Base-by-base conservation (phyloP, 805 yeast species). In the Candida quercuum region DNA sequence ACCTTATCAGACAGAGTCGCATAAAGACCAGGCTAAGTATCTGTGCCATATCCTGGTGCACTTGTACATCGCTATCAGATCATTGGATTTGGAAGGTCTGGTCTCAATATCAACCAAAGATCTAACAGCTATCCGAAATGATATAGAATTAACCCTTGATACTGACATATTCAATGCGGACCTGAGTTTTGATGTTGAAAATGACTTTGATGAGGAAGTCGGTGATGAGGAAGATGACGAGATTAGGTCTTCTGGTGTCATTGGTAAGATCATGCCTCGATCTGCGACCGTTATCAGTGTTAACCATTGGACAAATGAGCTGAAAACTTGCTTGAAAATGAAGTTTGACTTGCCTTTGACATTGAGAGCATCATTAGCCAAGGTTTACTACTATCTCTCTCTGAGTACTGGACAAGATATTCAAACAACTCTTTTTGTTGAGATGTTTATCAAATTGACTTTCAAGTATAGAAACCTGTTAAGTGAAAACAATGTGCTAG, bases 291-390 rank as follows among this genome's bases (percentile, higher is more conserved):
- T 86, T 6, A 78, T 84, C 6, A 72, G 80, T 32, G 81, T 87
- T 7, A 72, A 81, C 37, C 85, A 82, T 41, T 89, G 96, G 95
- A 82, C 96, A 0, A 79, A 82, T 37, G 97, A 88, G 56, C 68
- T 91, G 44, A 72, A 76, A 35, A 80, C 82, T 28, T 82, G 96
- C 74, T 57, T 87, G 37, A 74, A 74, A 48, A 80, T 83, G 77
- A 85, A 86, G 49, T 78, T 83, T 50, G 83, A 82, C 36, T 70
- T 91, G 64, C 97, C 99, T 0, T 49, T 86, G 11, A 47, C 67
- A 2, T 59, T 80, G 33, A 71, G 88, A 37, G 68, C 78, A 17
- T 63, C 74, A 1, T 66, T 91, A 29, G 78, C 86, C 1, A 66
- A 67, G 38, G 84, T 86, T 2, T 89, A 76, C 54, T 88, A 78